Evolutionary conservation across 768 basidiomycete species (phyloP).

Genomic region (Russula emetica): DNA sequence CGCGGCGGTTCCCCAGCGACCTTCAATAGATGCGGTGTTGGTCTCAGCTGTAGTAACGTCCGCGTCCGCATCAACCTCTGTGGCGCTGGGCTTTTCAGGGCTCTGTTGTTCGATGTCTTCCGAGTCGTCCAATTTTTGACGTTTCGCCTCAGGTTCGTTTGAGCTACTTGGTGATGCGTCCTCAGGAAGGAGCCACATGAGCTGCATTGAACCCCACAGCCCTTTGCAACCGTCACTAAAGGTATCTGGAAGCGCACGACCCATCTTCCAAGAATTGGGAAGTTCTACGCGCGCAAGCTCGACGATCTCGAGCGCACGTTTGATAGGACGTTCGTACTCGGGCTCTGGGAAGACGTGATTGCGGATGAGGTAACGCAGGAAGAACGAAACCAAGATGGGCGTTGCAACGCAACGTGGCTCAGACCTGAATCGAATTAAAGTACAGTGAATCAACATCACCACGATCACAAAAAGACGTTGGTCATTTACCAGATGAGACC

Average conservation of each 20-base stretch:
- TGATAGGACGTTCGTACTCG: constrained; percentile 43
- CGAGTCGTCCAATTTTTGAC: constrained; percentile 27
- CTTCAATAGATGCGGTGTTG: not conserved
- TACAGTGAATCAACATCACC: constrained; percentile 27
- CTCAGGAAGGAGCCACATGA: constrained; percentile 9
- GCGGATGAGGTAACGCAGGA: constrained; percentile 56
- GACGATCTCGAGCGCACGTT: constrained; percentile 43
- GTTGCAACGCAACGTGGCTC: constrained; percentile 47
- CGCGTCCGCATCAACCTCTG: not conserved
- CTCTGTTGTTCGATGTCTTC: not conserved
- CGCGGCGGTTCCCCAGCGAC: constrained; percentile 6
- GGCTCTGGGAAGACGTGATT: constrained; percentile 51
- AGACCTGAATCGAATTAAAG: constrained; percentile 34
- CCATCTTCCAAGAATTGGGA: constrained; percentile 45
- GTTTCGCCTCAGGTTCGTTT: constrained; percentile 30
- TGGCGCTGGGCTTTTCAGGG: not conserved
- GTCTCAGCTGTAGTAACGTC: not conserved
- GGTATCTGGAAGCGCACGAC: constrained; percentile 45
- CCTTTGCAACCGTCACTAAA: constrained; percentile 48
- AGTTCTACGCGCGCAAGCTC: constrained; percentile 47
- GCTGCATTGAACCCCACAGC: constrained; percentile 43
- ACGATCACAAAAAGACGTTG: not conserved
- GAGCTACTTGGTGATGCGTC: constrained; percentile 14
- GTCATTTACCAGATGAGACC: constrained; percentile 59
- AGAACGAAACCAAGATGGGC: constrained; percentile 57